Conservation (phyloP, 169 alveolate genomes). For the Cryptosporidium viatorum region DNA sequence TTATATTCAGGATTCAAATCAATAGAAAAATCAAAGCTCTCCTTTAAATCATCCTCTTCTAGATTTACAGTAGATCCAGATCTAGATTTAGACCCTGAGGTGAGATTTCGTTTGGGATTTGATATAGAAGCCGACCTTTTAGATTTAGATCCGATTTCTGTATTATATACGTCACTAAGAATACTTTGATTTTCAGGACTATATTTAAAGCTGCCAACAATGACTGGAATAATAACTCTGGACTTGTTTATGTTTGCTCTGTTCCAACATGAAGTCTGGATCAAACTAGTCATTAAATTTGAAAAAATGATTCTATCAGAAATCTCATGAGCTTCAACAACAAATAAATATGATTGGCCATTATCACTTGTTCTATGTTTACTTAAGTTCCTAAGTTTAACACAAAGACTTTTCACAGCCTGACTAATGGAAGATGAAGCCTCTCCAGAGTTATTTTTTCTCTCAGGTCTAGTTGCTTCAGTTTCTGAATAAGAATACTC, state of each 20-base stretch:
- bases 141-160: neutral
- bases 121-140: neutral
- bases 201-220: slow-evolving; percentile 17
- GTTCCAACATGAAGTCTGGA: slow-evolving; percentile 64
- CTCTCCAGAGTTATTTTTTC: neutral
- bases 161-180: slow-evolving; percentile 1
- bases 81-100: neutral
- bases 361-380: slow-evolving; percentile 37
- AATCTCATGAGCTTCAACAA: slow-evolving; percentile 41
- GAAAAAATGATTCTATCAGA: neutral
- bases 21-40: neutral
- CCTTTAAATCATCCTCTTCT: neutral
- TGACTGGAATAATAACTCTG: slow-evolving; percentile 32
- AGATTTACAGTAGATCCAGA: neutral
- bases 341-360: slow-evolving; percentile 34
- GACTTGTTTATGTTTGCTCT: slow-evolving; percentile 25
- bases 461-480: neutral
- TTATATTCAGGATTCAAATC: neutral
- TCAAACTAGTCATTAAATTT: slow-evolving; percentile 15
- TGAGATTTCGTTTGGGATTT: neutral
- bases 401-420: slow-evolving; percentile 29
- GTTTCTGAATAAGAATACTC: neutral
- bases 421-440: neutral
- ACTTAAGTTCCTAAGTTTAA: slow-evolving; percentile 12
- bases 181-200: neutral